Evolutionary conservation across 2,329 filamentous ascomycete genomes (phyloP), one percentile per base, ranked within the genome.

Genomic region (Colletotrichum zoysiae): DNA sequence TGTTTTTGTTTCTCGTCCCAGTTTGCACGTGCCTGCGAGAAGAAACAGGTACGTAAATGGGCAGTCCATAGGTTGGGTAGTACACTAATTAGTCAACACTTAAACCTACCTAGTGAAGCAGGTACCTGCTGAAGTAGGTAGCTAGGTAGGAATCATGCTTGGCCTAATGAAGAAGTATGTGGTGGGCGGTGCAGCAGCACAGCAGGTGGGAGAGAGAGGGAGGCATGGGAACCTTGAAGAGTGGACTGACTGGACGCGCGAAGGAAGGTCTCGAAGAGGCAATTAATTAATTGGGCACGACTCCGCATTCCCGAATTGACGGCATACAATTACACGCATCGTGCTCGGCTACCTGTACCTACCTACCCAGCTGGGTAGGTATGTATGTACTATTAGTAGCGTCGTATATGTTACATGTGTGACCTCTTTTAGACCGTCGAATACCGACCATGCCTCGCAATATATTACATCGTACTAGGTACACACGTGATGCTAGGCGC

Each of bases 241-340:
- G 57, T 46, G 50, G 50, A 50, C 26, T 26, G 50, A 50, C 26
- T 26, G 26, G 26, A 26, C 26, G 26, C 20, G 30, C 18, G 55
- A 48, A 60, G 23, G 56, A 60, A 30, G 58, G 40, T 55, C 46
- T 69, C 18, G 60, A 71, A 69, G 23, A 51, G 60, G 59, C 46
- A 65, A 70, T 65, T 38, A 65, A 70, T 65, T 38, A 30, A 30
- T 30, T 30, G 30, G 38, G 53, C 20, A 59, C 40, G 38, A 38
- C 48, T 51, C 58, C 44, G 68, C 57, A 57, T 62, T 35, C 58
- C 57, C 20, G n/a, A 61, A 33, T 62, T 26, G 67, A 18, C 33
- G 23, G 44, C 44, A 46, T 46, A 40, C n/a, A n/a, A n/a, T n/a
- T n/a, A n/a, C 30, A 4, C 4, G 35, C 9, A 38, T 11, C 7